Evolutionary conservation across 306 rosid genomes (phyloP), one percentile per base, ranked within the genome.

Genomic region (Sphenostylis stenocarpa): DNA sequence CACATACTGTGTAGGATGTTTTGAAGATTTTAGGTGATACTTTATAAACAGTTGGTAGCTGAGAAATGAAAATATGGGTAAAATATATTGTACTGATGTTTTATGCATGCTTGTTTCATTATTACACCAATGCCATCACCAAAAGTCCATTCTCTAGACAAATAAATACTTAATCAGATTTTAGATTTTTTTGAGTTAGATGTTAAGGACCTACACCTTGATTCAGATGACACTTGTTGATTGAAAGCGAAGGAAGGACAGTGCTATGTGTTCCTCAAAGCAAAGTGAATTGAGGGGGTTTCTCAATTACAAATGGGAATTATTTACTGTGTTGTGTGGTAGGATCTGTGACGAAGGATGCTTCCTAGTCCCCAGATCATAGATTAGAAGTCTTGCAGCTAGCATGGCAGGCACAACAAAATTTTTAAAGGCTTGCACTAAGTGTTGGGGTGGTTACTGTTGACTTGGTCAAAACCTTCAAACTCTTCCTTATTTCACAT

Each of bases 21-120:
- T 63, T 55, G n/a, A 60, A 38, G 29, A 24, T 15, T 55, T 53
- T 23, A 20, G 52, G 24, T 55, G 36, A 34, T 5, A 1, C 13
- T 13, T 38, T 36, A 3, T 44, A 57, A 72, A 13, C 23, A 52
- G 66, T 23, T 73, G 65, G 76, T 28, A 14, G 28, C 53, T 71
- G 51, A 51, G 20, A 70, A 78, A 60, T 48, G 24, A 48, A 68
- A 33, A 11, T 23, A 62, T 13, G 70, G 57, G 16, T 23, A 6
- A 15, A 10, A 19, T 34, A 28, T 36, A 21, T n/a, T 3, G 0
- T 52, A 41, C n/a, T 49, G 24, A 24, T 47, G 33, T 63, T 65
- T 55, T 6, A 55, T 65, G 70, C 41, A 33, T 66, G 49, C 63
- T 33, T 73, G 20, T 56, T 65, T 43, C 68, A 72, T 15, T 72